Evolutionary conservation across 306 rosid genomes (phyloP), one percentile per base, ranked within the genome.

Genomic region (Ormosia emarginata): DNA sequence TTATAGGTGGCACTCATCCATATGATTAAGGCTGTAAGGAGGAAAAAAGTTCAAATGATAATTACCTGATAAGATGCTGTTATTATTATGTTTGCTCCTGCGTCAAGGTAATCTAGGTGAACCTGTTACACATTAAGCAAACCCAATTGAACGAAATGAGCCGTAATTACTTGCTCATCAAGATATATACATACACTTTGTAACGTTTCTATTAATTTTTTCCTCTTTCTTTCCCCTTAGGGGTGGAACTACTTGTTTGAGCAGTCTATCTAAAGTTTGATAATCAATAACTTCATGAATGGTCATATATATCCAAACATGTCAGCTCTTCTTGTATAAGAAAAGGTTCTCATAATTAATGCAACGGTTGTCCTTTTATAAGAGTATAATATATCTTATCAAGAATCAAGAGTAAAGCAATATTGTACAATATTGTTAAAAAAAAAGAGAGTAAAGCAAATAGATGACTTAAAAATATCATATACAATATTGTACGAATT

Each of bases 21-120:
- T 14, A 12, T 64, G 53, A 63, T 36, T 24, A 46, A 24, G 6
- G 17, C 39, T 57, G 55, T 52, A 1, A 40, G 61, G 33, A 5
- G 32, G 2, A 44, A 41, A 5, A 11, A 8, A 13, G 43, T 10
- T 63, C 1, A 30, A 10, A 53, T 18, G 61, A n/a, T 62, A 81
- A 64, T 50, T 84, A 95, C 98, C 93, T 95, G 99, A 87, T 95
- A 95, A 68, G 99, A 95, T 71, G 94, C 94, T 34, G 96, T 93
- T 24, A 83, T 46, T 46, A 95, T 89, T 80, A 95, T 87, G 89
- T 88, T 95, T 73, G 97, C 99, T 29, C 99, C 99, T 59, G 98
- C 94, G 39, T 89, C 88, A 78, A 95, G 97, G 82, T 95, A 95
- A 88, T 92, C 99, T 75, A 93, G 85, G 79, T 95, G 99, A 24